Percentiles rank a stretch among this genome's conserved stretches.
phyloP scores from a whole-genome alignment of 208 protist genomes.

The Blechomonas ayalai region DNA sequence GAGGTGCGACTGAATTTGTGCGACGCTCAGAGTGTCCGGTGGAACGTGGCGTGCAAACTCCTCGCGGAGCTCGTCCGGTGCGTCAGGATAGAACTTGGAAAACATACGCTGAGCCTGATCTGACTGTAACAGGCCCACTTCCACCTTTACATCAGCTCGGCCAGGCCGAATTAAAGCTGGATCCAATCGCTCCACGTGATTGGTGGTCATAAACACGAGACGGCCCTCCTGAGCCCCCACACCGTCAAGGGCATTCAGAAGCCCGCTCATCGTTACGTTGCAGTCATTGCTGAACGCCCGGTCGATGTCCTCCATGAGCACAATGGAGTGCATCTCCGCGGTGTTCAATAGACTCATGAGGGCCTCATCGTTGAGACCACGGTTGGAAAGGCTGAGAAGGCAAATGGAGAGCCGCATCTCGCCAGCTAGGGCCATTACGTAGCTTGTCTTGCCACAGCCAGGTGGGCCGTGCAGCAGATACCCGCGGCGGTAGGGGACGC shows the following conservation, averaged over 20 bases:
- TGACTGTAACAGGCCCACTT: conserved; percentile 62
- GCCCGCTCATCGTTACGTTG: conserved; percentile 90
- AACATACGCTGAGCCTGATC: conserved; percentile 81
- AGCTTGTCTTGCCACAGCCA: conserved; percentile 92
- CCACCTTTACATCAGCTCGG: conserved; percentile 89
- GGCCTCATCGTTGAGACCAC: conserved; percentile 81
- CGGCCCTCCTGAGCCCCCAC: conserved; percentile 92
- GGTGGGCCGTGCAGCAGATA: conserved; percentile 94
- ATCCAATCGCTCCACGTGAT: conserved; percentile 93
- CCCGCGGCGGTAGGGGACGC: conserved; percentile 94
- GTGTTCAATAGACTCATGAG: conserved; percentile 84
- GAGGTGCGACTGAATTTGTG: conserved; percentile 91
- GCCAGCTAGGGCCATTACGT: conserved; percentile 91
- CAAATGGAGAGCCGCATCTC: conserved; percentile 90
- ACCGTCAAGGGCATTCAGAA: conserved; percentile 96
- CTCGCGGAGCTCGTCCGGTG: conserved; percentile 15
- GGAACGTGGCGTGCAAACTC: conserved; percentile 34
- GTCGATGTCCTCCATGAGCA: conserved; percentile 96
- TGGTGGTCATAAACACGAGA: conserved; percentile 97
- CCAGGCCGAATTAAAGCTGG: conserved; percentile 93
- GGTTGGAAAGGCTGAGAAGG: conserved; percentile 88
- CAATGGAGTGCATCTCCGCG: conserved; percentile 73
- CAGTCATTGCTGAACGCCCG: conserved; percentile 85
- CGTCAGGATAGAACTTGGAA: conserved; percentile 74
- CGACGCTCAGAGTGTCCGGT: conserved; percentile 56